A percentile compares a stretch with the other conserved stretches of the same genome.
Conservation (phyloP, 805 yeast species). For the Kodamaea kaohsiungensis region DNA sequence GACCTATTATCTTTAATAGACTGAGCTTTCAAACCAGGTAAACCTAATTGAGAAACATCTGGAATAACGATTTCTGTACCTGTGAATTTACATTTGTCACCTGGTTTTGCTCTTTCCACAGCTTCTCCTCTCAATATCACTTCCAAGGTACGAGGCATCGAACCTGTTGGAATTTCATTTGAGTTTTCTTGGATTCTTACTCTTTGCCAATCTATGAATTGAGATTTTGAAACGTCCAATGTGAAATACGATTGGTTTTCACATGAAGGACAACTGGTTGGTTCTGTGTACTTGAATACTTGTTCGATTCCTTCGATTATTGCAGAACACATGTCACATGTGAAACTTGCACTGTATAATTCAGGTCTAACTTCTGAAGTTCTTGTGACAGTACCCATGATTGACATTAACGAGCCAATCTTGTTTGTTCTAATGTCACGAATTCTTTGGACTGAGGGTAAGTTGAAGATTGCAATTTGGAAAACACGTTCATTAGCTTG, state of each 20-base stretch:
- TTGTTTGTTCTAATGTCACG: conserved; percentile 89
- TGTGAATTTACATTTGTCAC: conserved; percentile 90
- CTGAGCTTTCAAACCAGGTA: conserved; percentile 92
- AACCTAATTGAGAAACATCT: conserved; percentile 87
- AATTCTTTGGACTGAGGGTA: conserved; percentile 80
- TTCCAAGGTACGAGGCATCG: conserved; percentile 97
- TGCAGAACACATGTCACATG: conserved; percentile 87
- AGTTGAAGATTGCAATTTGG: conserved; percentile 84
- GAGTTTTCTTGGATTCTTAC: conserved; percentile 95
- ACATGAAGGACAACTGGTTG: conserved; percentile 89
- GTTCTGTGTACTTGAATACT: conserved; percentile 90
- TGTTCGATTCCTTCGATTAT: conserved; percentile 89
- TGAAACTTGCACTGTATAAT: conserved; percentile 79
- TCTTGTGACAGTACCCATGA: conserved; percentile 94
- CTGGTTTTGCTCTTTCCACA: conserved; percentile 96
- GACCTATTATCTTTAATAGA: conserved; percentile 63
- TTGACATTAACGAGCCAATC: conserved; percentile 79
- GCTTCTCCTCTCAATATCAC: conserved; percentile 90
- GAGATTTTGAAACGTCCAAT: conserved; percentile 76
- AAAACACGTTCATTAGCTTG: conserved; percentile 69
- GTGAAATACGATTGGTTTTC: conserved; percentile 87
- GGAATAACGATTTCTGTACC: conserved; percentile 96
- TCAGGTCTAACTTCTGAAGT: conserved; percentile 97
- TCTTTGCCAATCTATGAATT: conserved; percentile 94
- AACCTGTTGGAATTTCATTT: conserved; percentile 96